phyloP scores from a whole-genome alignment of 148 eudicot species.

The Spergularia bocconei region DNA sequence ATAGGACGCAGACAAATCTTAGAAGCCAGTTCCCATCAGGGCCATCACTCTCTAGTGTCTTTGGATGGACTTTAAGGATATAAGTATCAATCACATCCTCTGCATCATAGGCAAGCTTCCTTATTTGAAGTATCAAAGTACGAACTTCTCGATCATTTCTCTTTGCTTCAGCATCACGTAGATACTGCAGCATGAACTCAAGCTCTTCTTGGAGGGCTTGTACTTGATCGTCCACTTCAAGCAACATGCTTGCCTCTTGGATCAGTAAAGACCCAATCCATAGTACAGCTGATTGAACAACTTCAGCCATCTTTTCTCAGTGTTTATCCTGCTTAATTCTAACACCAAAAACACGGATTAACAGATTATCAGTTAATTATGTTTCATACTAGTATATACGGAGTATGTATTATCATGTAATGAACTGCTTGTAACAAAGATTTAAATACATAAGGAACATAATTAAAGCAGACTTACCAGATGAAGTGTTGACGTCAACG shows the following conservation, averaged over 20 bases:
- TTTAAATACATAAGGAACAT: too few relatives aligned
- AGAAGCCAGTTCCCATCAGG: constrained; percentile 1
- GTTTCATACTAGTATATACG: too few relatives aligned
- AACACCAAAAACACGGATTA: too few relatives aligned
- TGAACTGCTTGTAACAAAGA: too few relatives aligned
- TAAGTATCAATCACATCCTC: constrained; percentile 24
- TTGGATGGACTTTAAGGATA: constrained; percentile 2
- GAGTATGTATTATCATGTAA: too few relatives aligned
- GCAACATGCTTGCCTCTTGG: constrained; percentile 12
- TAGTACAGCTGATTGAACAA: too few relatives aligned
- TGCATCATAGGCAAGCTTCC: constrained; percentile 24
- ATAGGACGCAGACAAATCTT: neutral
- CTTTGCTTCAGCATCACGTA: constrained; percentile 22
- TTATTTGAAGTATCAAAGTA: constrained; percentile 12
- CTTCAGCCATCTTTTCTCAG: too few relatives aligned
- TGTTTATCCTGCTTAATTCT: too few relatives aligned
- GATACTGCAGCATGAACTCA: constrained; percentile 17
- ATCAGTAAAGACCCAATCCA: neutral
- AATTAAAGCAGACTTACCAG: too few relatives aligned
- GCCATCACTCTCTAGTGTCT: too few relatives aligned
- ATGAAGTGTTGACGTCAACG: too few relatives aligned
- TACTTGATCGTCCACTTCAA: constrained; percentile 3
- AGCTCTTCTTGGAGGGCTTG: constrained; percentile 13
- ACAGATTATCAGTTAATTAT: too few relatives aligned
- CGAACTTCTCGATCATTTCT: neutral